Percentiles rank a stretch among this genome's conserved stretches.
Conservation (phyloP, 139 green algal genomes). For the Haematococcus sp. region DNA sequence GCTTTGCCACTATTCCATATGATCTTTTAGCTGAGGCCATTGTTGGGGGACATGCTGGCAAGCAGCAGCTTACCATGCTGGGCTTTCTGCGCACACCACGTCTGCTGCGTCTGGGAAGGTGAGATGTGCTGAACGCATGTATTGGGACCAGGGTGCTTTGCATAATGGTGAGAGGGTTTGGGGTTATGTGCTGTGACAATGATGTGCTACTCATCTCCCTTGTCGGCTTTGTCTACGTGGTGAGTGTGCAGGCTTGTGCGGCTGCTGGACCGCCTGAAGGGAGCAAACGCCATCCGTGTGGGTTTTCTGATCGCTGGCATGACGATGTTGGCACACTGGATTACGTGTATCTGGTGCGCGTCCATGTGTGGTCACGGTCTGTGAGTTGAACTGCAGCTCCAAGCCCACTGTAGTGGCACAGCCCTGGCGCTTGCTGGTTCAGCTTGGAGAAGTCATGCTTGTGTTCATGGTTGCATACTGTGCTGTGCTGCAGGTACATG, state of each 20-base stretch:
- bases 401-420: too few species aligned
- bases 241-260: conserved; percentile 20
- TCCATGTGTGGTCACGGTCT: too few species aligned
- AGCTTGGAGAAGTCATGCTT: too few species aligned
- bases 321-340: conserved; percentile 11
- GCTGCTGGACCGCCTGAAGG: conserved; percentile 11
- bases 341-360: conserved; percentile 23
- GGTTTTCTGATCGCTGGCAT: neutral
- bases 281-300: conserved; percentile 11
- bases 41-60: neutral
- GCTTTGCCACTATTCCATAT: conserved; percentile 19
- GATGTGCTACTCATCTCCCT: too few species aligned
- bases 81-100: conserved; percentile 12
- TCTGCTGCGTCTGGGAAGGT: conserved; percentile 25
- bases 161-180: neutral
- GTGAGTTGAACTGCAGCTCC: too few species aligned
- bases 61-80: conserved; percentile 8
- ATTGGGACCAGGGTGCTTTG: too few species aligned
- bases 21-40: neutral
- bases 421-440: too few species aligned
- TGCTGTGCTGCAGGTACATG: conserved; percentile 15
- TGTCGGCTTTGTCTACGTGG: too few species aligned
- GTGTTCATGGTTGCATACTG: neutral
- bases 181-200: neutral
- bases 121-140: too few species aligned